Base-by-base conservation (phyloP, 108 stramenopile genomes). In the Nitzschia sp. region DNA sequence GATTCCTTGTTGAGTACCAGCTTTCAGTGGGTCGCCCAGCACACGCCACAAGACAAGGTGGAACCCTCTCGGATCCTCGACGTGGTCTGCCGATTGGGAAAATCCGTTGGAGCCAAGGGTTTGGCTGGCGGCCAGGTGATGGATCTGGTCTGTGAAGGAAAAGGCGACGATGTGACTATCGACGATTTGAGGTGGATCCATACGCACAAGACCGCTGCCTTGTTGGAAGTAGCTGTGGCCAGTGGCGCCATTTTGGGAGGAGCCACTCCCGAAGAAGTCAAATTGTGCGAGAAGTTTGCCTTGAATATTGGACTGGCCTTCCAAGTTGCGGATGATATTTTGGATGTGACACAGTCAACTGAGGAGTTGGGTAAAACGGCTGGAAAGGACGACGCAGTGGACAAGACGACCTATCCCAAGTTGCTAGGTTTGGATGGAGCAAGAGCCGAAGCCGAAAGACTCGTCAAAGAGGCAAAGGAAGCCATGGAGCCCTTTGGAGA, bases 281-380 rank as follows among this genome's bases (percentile, higher is more conserved):
- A 72, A 71, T 81, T 84, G 6, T 91, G 90, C 69, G 97, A 96
- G 66, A 79, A 69, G 45, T 98, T 91, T 73, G 96, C 96, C n/a
- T 78, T 95, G 63, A 87, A 96, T 55, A 96, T 98, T 71, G 97
- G 97, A 9, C 75, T 98, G 36, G 97, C 97, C 1, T 98, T 98
- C 71, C 97, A 98, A 67, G 97, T 98, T 27, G 97, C 97, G 8
- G 97, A 97, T 76, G 97, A 97, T 78, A 97, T 97, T 78, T 78
- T 97, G 71, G 97, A 97, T 84, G 93, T 94, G 46, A 97, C 97
- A 11, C 90, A 88, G 32, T 90, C 93, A 21, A 88, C 92, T 16
- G 94, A 97, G 68, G 94, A 94, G 35, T 81, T 97, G 53, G 97
- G 97, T 38, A 97, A 97, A 72, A 97, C 97, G 17, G 97, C 97